Evolutionary conservation across 116 monocot genomes (phyloP), one percentile per base, ranked within the genome.

Genomic region (Thalassia testudinum): DNA sequence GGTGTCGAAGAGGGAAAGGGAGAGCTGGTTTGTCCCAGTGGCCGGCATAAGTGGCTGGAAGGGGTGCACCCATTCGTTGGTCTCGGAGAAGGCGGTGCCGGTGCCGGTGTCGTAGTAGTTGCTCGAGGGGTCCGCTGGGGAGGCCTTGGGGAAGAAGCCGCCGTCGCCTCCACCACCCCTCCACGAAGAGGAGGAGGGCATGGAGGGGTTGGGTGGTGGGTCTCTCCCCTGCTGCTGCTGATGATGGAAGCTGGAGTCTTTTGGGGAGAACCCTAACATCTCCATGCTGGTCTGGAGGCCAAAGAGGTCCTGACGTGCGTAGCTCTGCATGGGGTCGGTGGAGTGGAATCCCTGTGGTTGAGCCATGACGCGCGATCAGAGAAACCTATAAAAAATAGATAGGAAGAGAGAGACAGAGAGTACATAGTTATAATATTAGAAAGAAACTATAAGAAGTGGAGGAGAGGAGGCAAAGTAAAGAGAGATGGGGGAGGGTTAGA

Each of bases 231-330:
- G 48, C 0, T 21, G 27, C 44, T 30, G 21, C 48, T 21, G 48
- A 0, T 21, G 27, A 24, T 30, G 21, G 19, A 8, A 61, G 68
- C 23, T 68, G 77, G n/a, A 49, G 66, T 62, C 66, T 56, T 52
- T 81, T 59, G 79, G 29, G 18, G 69, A 62, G 27, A 84, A 24
- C 20, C 71, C 79, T 15, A 85, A 58, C 80, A 80, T 65, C 66
- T 83, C 79, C 63, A 88, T 83, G 45, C 82, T 75, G 5, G 66
- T 54, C 38, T 75, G 78, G 21, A 78, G 52, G 57, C 57, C 60
- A 62, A 73, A 70, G 0, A 82, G 61, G 18, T 77, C 82, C 16
- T 49, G 59, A 37, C 43, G 52, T 26, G 56, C 19, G 53, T 66
- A 70, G 42, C 75, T 56, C 50, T 83, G 68, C 65, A 78, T 62